Percentiles rank a stretch among this genome's conserved stretches.
These are phyloP conservation scores for Venturia aucupariae DNA, from an alignment of 2,329 filamentous ascomycete species.

Conservation along the genomic window DNA sequence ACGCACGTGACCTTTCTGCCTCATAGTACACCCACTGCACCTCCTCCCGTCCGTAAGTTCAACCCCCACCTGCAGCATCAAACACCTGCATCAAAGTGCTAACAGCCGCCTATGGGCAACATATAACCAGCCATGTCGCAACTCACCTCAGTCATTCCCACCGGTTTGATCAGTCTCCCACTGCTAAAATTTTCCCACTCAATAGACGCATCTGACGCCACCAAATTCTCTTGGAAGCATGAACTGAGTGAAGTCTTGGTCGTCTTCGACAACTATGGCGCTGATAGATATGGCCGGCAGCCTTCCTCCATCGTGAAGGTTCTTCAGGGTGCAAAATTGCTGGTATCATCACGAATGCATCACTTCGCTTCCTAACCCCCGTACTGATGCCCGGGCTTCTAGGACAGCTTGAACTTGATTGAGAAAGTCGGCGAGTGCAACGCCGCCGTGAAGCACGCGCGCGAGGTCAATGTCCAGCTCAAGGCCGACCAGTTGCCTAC, in stretches of 20 bases:
- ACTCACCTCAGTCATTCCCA: background rate
- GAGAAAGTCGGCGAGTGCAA: conserved; percentile 20
- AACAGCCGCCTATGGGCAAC: background rate
- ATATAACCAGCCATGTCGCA: background rate
- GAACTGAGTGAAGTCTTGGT: conserved; percentile 13
- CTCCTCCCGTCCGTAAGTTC: no score
- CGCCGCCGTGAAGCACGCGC: conserved; percentile 15
- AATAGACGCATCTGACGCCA: conserved; percentile 23
- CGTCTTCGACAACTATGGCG: conserved; percentile 17
- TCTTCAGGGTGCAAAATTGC: conserved; percentile 24
- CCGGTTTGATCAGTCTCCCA: conserved; percentile 16
- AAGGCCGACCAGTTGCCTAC: conserved; percentile 28
- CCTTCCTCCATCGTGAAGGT: conserved; percentile 29
- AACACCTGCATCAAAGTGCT: background rate
- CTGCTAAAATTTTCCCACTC: conserved; percentile 23
- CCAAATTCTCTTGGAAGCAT: conserved; percentile 14
- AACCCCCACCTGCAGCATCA: no score
- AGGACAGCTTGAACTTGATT: conserved; percentile 25
- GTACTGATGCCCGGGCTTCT: background rate
- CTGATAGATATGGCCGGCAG: conserved; percentile 15
- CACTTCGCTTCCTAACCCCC: background rate
- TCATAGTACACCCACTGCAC: no score
- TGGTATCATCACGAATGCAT: conserved; percentile 15
- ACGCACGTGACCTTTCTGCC: no score
- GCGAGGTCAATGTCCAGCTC: conserved; percentile 22